Conservation (phyloP, 345 rosid genomes). For the Euphorbia lathyris region DNA sequence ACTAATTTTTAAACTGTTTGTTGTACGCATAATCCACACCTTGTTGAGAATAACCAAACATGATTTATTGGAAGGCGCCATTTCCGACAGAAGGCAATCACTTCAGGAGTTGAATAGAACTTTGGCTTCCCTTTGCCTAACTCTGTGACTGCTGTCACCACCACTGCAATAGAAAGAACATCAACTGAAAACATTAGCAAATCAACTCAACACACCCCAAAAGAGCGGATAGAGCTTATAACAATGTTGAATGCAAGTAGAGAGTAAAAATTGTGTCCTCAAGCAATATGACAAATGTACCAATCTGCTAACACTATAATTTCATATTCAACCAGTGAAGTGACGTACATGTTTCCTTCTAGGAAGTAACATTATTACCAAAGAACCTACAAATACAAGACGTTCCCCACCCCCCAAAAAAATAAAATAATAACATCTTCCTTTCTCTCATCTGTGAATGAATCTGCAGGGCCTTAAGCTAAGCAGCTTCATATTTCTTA, state of each 20-base stretch:
- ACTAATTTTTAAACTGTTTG: neutral
- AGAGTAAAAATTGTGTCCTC: neutral
- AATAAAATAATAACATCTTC: neutral
- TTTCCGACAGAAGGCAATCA: conserved; percentile 78
- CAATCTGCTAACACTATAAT: neutral
- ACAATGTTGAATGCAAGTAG: neutral
- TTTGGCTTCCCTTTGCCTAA: conserved; percentile 86
- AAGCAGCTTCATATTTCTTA: neutral
- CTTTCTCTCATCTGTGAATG: neutral
- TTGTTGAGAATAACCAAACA: conserved; percentile 87
- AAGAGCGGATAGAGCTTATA: neutral
- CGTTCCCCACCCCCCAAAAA: neutral
- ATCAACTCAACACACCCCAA: neutral
- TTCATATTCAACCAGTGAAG: neutral
- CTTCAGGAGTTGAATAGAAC: conserved; percentile 89
- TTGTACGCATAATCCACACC: conserved; percentile 40
- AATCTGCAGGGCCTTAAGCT: neutral
- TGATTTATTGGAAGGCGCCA: conserved; percentile 96
- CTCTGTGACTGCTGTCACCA: conserved; percentile 94
- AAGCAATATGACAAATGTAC: neutral
- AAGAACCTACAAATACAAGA: neutral
- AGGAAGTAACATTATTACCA: neutral
- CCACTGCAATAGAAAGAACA: conserved; percentile 52
- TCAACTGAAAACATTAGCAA: conserved; percentile 3
- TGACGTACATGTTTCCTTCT: neutral